Conservation (phyloP, 106 monocot genomes). For the Dendrobium chrysotoxum region DNA sequence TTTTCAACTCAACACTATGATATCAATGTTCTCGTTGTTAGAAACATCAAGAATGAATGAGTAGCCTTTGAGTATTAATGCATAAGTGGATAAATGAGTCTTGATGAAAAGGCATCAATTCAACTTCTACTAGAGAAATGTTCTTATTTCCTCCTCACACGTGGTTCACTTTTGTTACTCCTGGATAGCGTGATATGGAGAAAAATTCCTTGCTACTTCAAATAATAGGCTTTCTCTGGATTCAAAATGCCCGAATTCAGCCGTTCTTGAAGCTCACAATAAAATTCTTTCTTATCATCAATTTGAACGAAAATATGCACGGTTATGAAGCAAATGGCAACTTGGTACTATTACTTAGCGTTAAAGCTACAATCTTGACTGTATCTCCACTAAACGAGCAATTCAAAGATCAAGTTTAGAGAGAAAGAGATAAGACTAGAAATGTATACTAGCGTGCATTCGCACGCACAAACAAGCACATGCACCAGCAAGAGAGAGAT, state of each 20-base stretch:
- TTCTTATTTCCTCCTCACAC: background rate
- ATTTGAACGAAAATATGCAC: background rate
- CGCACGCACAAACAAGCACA: background rate
- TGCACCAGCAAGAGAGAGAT: background rate
- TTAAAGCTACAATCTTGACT: background rate
- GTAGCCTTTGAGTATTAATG: too few relatives aligned
- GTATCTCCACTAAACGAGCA: background rate
- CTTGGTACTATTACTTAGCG: background rate
- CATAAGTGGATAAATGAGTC: too few relatives aligned
- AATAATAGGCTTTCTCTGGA: background rate
- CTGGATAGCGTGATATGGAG: background rate
- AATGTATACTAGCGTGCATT: background rate
- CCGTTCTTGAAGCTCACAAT: background rate
- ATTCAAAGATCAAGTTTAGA: background rate
- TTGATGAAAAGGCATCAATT: background rate
- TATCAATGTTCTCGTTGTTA: background rate
- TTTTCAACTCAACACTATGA: background rate
- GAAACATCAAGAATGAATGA: background rate
- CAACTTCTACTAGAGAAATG: background rate
- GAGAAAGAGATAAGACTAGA: background rate
- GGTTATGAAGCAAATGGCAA: background rate
- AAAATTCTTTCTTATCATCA: background rate
- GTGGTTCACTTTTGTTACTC: background rate
- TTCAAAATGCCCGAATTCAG: background rate
- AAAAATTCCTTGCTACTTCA: background rate